phyloP scores from a whole-genome alignment of 176 grass and related monocot species.

The Musa acuminata region DNA sequence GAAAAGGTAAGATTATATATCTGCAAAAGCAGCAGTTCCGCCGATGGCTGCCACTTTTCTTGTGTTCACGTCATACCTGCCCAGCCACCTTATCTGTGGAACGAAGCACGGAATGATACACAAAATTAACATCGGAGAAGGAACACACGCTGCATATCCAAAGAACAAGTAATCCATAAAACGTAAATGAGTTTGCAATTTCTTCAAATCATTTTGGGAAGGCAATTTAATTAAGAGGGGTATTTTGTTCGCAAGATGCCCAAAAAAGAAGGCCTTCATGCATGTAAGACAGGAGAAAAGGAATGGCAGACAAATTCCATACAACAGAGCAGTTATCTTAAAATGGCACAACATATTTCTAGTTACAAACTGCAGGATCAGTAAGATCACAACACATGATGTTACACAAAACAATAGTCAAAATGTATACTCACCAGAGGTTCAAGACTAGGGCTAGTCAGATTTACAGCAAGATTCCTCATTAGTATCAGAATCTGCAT shows the following conservation, averaged over 20 bases:
- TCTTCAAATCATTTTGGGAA: no score
- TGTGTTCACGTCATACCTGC: background rate
- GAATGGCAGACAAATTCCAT: no score
- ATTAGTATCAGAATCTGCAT: constrained; percentile 66
- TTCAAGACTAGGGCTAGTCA: constrained; percentile 41
- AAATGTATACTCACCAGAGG: constrained; percentile 41
- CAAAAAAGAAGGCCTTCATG: no score
- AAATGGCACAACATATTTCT: no score
- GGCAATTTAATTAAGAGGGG: no score
- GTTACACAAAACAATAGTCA: no score
- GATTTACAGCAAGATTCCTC: constrained; percentile 50
- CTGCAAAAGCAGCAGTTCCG: background rate
- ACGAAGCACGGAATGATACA: background rate
- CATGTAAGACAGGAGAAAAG: no score
- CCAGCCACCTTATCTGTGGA: background rate
- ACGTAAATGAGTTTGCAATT: background rate
- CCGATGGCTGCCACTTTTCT: background rate
- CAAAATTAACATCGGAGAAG: background rate
- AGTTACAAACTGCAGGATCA: background rate
- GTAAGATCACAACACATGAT: no score
- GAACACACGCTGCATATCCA: background rate
- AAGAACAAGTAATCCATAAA: background rate
- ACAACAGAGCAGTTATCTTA: no score
- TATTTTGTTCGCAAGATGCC: background rate
- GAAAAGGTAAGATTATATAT: background rate